Conservation (phyloP, 2,329 filamentous ascomycete species). For the Elsinoe australis region DNA sequence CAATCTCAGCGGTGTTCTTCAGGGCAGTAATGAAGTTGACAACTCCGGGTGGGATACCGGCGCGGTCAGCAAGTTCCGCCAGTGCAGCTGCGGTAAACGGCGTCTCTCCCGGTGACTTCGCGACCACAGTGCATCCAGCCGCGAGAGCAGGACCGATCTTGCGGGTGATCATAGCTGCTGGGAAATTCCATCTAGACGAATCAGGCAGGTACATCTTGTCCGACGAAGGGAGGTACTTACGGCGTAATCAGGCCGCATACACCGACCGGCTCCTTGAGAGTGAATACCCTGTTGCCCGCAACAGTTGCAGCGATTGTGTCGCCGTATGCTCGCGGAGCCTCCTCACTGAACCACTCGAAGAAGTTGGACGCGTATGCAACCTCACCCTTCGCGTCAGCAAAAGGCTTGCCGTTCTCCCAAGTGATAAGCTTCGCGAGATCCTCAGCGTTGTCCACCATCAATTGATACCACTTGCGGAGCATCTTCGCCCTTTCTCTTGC, state of each 20-base stretch:
- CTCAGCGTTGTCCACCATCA: constrained; percentile 69
- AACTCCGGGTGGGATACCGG: constrained; percentile 83
- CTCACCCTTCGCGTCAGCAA: constrained; percentile 66
- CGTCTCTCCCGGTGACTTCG: constrained; percentile 86
- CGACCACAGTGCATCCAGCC: constrained; percentile 90
- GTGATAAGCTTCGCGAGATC: constrained; percentile 78
- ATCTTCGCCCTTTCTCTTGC: constrained; percentile 67
- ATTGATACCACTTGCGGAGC: constrained; percentile 72
- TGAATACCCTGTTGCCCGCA: constrained; percentile 66
- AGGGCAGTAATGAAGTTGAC: constrained; percentile 80
- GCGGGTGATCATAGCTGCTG: constrained; percentile 34
- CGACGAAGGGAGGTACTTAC: constrained; percentile 28
- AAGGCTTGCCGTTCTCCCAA: constrained; percentile 82
- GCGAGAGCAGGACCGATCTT: constrained; percentile 63
- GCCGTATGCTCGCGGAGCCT: constrained; percentile 66
- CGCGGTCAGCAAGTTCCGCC: constrained; percentile 75
- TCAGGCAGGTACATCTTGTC: background rate
- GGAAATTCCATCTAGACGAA: constrained; percentile 22
- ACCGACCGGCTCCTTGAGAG: constrained; percentile 74
- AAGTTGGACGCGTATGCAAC: constrained; percentile 66
- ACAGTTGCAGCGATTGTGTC: constrained; percentile 64
- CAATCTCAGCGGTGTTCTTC: constrained; percentile 72
- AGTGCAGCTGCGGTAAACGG: constrained; percentile 84
- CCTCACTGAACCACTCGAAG: constrained; percentile 75
- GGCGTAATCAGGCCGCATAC: constrained; percentile 78